A percentile compares a stretch with the other conserved stretches of the same genome.
These are phyloP conservation scores for Larix kaempferi DNA, from an alignment of 75 land plant species.

Conservation along the genomic window DNA sequence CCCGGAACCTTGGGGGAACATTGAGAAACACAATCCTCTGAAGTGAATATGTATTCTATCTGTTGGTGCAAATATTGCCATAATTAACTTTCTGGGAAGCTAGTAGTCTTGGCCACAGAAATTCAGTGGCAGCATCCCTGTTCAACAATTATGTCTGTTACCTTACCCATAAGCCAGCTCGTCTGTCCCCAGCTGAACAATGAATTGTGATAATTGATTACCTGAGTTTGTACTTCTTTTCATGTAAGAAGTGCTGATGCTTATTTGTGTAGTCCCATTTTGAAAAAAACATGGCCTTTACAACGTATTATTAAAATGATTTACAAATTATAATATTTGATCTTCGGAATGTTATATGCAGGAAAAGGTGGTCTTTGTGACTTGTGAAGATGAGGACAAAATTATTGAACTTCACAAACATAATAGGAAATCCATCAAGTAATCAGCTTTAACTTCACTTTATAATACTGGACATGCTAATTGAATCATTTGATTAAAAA, in stretches of 20 bases:
- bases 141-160: background rate
- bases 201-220: background rate
- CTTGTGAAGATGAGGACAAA: slow-evolving; percentile 94
- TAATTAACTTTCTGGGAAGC: background rate
- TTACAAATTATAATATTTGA: background rate
- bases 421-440: slow-evolving; percentile 65
- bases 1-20: too few species aligned
- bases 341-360: slow-evolving; percentile 23
- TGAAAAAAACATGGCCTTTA: background rate
- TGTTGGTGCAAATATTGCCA: background rate
- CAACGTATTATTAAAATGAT: background rate
- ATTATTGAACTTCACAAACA: slow-evolving; percentile 43
- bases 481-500: background rate
- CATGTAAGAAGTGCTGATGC: background rate
- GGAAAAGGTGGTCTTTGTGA: slow-evolving; percentile 99
- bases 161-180: background rate
- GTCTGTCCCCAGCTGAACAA: background rate
- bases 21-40: background rate
- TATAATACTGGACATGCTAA: background rate
- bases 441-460: slow-evolving; percentile 1
- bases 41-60: background rate
- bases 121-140: background rate
- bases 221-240: background rate
- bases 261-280: background rate
- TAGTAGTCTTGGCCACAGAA: background rate